phyloP scores from a whole-genome alignment of 2,329 filamentous ascomycete species.

The Seiridium cupressi region DNA sequence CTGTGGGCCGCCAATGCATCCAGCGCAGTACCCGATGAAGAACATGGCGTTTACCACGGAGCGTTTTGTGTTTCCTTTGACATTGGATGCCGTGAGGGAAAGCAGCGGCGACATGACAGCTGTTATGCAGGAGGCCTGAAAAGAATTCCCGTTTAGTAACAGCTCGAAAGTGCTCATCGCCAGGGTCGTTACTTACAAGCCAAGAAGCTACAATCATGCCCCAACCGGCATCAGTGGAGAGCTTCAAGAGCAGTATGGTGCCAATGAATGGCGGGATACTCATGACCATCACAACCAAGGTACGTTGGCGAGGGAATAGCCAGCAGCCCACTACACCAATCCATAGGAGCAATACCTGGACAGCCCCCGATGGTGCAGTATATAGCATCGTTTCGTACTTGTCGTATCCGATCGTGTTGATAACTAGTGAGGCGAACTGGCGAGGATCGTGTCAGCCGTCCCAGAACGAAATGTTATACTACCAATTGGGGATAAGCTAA shows the following conservation, averaged over 20 bases:
- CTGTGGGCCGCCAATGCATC: constrained; percentile 45
- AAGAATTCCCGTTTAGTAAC: not conserved
- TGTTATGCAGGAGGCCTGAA: constrained; percentile 39
- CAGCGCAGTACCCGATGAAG: constrained; percentile 48
- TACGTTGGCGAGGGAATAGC: constrained; percentile 37
- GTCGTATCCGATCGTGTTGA: constrained; percentile 43
- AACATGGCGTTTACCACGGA: constrained; percentile 44
- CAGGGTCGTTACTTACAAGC: constrained; percentile 28
- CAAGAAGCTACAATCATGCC: constrained; percentile 46
- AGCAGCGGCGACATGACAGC: constrained; percentile 39
- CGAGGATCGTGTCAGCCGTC: constrained; percentile 7
- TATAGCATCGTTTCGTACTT: constrained; percentile 45
- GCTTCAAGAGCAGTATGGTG: constrained; percentile 39
- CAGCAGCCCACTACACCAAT: constrained; percentile 37
- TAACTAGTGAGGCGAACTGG: constrained; percentile 47
- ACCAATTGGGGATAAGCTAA: constrained; percentile 10
- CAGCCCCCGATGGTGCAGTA: constrained; percentile 44
- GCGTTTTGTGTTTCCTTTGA: constrained; percentile 51
- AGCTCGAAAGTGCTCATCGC: not conserved
- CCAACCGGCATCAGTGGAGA: constrained; percentile 39
- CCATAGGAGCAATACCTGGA: constrained; percentile 45
- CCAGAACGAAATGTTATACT: not conserved
- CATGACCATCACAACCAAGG: constrained; percentile 35
- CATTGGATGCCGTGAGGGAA: constrained; percentile 44
- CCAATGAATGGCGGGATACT: constrained; percentile 41